Evolutionary conservation across 768 basidiomycete species (phyloP).

Genomic region (Tricholoma matsutake): DNA sequence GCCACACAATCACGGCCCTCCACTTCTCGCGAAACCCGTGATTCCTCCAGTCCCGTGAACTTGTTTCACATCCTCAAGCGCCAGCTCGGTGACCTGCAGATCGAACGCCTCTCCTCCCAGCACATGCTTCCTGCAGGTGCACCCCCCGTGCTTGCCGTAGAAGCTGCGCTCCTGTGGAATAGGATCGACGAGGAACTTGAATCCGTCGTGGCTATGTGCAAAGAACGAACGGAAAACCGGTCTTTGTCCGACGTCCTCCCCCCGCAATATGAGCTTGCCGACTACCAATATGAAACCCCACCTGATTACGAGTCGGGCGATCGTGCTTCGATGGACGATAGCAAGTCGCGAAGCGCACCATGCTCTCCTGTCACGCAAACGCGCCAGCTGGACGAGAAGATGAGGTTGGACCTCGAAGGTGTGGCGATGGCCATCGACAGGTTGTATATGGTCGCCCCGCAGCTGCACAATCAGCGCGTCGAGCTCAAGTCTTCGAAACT

Average conservation of each 20-base stretch:
- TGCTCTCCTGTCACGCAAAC: slow-evolving; percentile 24
- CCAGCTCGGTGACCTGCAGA: slow-evolving; percentile 65
- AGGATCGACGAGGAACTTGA: slow-evolving; percentile 75
- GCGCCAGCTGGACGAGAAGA: slow-evolving; percentile 63
- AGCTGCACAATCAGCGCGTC: slow-evolving; percentile 89
- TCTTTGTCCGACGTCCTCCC: slow-evolving; percentile 37
- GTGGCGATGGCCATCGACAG: slow-evolving; percentile 89
- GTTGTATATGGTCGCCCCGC: slow-evolving; percentile 81
- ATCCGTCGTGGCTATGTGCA: slow-evolving; percentile 61
- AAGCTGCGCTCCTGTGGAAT: slow-evolving; percentile 69
- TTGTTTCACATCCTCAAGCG: slow-evolving; percentile 61
- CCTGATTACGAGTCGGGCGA: slow-evolving; percentile 52
- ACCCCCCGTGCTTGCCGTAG: slow-evolving; percentile 50
- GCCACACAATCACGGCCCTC: slow-evolving; percentile 10
- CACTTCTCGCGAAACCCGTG: slow-evolving; percentile 8
- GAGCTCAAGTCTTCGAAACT: slow-evolving; percentile 74
- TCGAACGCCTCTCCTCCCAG: slow-evolving; percentile 48
- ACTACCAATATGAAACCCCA: slow-evolving; percentile 39
- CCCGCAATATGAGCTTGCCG: slow-evolving; percentile 43
- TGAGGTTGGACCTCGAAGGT: slow-evolving; percentile 79
- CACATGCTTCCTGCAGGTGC: slow-evolving; percentile 31
- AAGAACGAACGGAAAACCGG: slow-evolving; percentile 46
- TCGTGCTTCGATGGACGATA: slow-evolving; percentile 37
- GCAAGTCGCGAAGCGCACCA: slow-evolving; percentile 21
- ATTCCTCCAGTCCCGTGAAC: slow-evolving; percentile 24